phyloP scores from a whole-genome alignment of 441 rosid species.

The Rhodomyrtus psidioides region DNA sequence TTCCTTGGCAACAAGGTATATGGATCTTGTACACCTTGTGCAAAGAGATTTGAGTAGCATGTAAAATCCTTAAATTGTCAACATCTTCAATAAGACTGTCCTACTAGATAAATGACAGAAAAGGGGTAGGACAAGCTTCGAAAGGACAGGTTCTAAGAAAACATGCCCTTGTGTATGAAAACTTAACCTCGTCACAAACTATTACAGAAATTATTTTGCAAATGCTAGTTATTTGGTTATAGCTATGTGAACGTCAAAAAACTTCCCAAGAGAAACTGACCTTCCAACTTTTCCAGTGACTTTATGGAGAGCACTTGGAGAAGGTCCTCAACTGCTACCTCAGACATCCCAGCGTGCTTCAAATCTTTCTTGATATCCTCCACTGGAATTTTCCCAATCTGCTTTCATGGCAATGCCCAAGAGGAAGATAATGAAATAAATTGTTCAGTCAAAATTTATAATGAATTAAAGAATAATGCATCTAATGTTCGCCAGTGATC shows the following conservation, averaged over 20 bases:
- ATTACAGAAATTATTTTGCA: neutral
- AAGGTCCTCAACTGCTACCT: slow-evolving; percentile 56
- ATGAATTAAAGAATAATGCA: neutral
- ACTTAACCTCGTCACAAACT: neutral
- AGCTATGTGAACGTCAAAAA: neutral
- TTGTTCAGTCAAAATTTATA: neutral
- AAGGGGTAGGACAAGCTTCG: neutral
- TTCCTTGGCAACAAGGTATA: neutral
- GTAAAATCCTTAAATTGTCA: neutral
- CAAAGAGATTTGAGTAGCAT: neutral
- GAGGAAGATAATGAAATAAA: neutral
- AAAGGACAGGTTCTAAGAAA: neutral
- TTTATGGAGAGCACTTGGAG: slow-evolving; percentile 68
- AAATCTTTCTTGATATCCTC: slow-evolving; percentile 72
- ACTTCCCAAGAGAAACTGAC: slow-evolving; percentile 22
- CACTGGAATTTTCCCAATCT: slow-evolving; percentile 72
- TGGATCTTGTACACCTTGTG: neutral
- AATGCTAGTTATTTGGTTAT: neutral
- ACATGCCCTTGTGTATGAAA: neutral
- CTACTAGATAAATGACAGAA: neutral
- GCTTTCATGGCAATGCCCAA: slow-evolving; percentile 7
- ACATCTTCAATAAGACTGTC: neutral
- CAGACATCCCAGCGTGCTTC: slow-evolving; percentile 51
- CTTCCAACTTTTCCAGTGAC: slow-evolving; percentile 74
- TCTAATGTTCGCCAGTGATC: neutral